Conservation (phyloP, 1,284 basidiomycete genomes). For the Inonotus obliquus region DNA sequence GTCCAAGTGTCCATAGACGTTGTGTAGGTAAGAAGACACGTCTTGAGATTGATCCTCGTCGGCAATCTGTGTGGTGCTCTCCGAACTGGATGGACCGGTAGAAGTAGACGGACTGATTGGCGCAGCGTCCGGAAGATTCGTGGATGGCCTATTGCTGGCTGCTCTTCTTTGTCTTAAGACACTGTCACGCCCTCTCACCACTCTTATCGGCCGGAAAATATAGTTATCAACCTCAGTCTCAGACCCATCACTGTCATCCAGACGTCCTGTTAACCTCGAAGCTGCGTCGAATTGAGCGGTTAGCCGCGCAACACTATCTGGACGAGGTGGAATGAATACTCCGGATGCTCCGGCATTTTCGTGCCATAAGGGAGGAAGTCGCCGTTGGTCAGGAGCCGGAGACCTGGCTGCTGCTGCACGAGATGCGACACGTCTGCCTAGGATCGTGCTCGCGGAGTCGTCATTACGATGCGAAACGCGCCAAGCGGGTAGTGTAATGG, state of each 20-base stretch:
- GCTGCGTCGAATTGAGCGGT: not conserved
- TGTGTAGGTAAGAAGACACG: not conserved
- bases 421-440: constrained; percentile 48
- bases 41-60: not conserved
- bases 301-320: not conserved
- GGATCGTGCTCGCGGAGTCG: constrained; percentile 26
- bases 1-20: not conserved
- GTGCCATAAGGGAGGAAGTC: not conserved
- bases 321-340: not conserved
- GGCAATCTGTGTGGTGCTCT: not conserved
- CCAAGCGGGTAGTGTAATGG: constrained; percentile 29
- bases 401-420: constrained; percentile 33
- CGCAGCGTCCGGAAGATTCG: not conserved
- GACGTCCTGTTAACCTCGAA: not conserved
- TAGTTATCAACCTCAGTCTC: constrained; percentile 10
- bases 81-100: not conserved
- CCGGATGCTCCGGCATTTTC: not conserved
- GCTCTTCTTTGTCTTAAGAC: not conserved
- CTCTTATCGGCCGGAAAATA: not conserved
- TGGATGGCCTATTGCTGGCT: not conserved
- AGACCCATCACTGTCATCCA: constrained; percentile 2
- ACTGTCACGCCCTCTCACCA: not conserved
- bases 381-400: constrained; percentile 1
- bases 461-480: constrained; percentile 17
- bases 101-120: not conserved